Evolutionary conservation across 2,329 filamentous ascomycete genomes (phyloP), one percentile per base, ranked within the genome.

Genomic region (Amauroascus verrucosus): DNA sequence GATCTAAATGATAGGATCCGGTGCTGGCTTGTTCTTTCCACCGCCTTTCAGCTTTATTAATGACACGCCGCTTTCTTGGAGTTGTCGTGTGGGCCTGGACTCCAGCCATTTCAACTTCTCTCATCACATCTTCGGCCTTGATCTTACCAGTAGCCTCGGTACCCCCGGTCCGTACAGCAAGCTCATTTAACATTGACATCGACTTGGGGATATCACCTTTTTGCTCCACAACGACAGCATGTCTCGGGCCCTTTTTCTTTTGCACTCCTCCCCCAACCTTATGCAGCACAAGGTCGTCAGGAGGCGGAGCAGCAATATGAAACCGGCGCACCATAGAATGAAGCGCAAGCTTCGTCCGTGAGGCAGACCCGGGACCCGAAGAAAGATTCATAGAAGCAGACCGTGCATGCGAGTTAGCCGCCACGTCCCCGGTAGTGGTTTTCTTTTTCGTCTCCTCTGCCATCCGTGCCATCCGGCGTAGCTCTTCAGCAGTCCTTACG

Each of bases 141-240:
- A 48, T 54, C 41, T 51, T 38, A 18, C 13, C 26, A 7, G 54
- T 47, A 3, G 38, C 51, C 13, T 41, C 47, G 30, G 51, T 14
- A 16, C 55, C 53, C 38, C 55, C 53, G 37, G 58, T 57, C 41
- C 60, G 58, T 1, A 54, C 54, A 1, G 62, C 62, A 28, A 65
- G 56, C 47, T 66, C 63, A 7, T 63, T 64, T 8, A 70, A 59
- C 56, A 65, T 60, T 7, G 67, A 68, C 2, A 63, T 64, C 45
- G 45, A 28, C 30, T 67, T 63, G 13, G 64, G 59, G 8, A 66
- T 63, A 30, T 67, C 62, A 24, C 60, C 63, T 7, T 69, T 55
- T 53, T 72, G 69, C 56, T 72, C 70, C 26, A 72, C 69, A 6
- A 72, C 58, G 32, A 72, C 65, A 1, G 68, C 70, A 24, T 69